These are phyloP conservation scores for Fistulina hepatica DNA, from an alignment of 1,284 basidiomycete genomes.

Conservation along the genomic window DNA sequence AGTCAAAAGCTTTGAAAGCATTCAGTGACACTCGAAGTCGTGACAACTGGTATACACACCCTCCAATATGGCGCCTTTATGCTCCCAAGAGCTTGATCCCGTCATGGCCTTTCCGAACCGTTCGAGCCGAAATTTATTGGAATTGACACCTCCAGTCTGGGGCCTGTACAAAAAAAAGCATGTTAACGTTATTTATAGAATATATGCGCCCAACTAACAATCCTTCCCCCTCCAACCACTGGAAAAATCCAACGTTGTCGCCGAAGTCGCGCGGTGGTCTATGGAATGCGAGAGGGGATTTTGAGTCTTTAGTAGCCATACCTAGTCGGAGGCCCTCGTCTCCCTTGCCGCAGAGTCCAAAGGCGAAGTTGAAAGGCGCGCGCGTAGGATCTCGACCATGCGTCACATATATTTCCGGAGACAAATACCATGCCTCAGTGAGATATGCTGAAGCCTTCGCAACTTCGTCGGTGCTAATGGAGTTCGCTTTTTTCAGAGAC, in stretches of 20 bases:
- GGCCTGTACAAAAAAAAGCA: not conserved
- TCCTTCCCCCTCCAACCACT: slow-evolving; percentile 43
- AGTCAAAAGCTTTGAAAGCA: slow-evolving; percentile 43
- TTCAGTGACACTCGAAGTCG: slow-evolving; percentile 6
- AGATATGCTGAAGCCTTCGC: slow-evolving; percentile 61
- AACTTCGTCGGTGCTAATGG: slow-evolving; percentile 53
- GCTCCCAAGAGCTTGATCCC: slow-evolving; percentile 55
- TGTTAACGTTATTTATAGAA: not conserved
- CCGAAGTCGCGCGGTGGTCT: slow-evolving; percentile 18
- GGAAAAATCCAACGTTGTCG: slow-evolving; percentile 34
- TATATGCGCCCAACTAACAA: slow-evolving; percentile 1
- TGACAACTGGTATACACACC: slow-evolving; percentile 27
- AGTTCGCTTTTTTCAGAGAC: not conserved
- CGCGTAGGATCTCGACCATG: slow-evolving; percentile 25
- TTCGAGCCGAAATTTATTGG: slow-evolving; percentile 37
- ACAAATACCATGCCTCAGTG: slow-evolving; percentile 43
- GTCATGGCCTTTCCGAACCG: slow-evolving; percentile 65
- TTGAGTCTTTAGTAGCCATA: no score
- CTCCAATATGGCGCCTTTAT: slow-evolving; percentile 40
- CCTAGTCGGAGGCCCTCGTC: not conserved
- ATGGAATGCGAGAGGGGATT: no score
- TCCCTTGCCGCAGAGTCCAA: slow-evolving; percentile 24
- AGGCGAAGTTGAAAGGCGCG: slow-evolving; percentile 46
- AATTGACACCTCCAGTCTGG: slow-evolving; percentile 22
- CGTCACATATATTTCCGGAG: slow-evolving; percentile 18